A percentile compares a stretch with the other conserved stretches of the same genome.
Conservation (phyloP, 2,329 filamentous ascomycete genomes). For the Aspergillus sp. region DNA sequence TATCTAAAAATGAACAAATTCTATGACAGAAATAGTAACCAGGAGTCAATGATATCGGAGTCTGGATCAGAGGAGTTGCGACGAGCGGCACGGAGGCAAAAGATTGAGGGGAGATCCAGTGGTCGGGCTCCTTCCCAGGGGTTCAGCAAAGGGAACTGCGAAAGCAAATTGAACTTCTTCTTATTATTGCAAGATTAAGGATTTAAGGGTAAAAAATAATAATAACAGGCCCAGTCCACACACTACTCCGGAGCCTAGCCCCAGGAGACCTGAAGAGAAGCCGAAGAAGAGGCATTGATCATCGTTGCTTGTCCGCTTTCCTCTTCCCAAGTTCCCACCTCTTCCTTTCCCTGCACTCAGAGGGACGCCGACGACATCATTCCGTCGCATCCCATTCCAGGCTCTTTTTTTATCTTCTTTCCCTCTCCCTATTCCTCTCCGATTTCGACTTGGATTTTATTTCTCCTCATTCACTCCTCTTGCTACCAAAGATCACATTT, state of each 20-base stretch:
- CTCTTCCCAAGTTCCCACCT: conserved; percentile 1
- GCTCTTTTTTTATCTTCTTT: conserved; percentile 5
- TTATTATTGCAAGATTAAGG: conserved; percentile 1
- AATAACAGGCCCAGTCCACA: conserved; percentile 15
- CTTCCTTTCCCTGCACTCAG: conserved; percentile 5
- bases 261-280: conserved; percentile 2
- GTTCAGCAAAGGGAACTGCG: background rate
- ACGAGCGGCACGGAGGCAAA: background rate
- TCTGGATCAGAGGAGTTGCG: background rate
- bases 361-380: conserved; percentile 14
- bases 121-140: conserved; percentile 24
- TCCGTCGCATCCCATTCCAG: conserved; percentile 18
- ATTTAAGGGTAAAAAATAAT: background rate
- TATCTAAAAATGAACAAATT: background rate
- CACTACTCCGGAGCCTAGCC: conserved; percentile 1
- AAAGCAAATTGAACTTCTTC: conserved; percentile 10
- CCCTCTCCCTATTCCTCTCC: conserved; percentile 19
- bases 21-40: background rate
- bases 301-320: conserved; percentile 6
- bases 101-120: conserved; percentile 7
- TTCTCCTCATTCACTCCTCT: conserved; percentile 5
- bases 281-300: conserved; percentile 5
- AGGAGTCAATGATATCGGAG: background rate
- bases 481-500: background rate
- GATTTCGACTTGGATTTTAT: conserved; percentile 15